These are phyloP conservation scores for Exophiala alcalophila DNA, from an alignment of 2,329 filamentous ascomycete genomes.

Conservation along the genomic window DNA sequence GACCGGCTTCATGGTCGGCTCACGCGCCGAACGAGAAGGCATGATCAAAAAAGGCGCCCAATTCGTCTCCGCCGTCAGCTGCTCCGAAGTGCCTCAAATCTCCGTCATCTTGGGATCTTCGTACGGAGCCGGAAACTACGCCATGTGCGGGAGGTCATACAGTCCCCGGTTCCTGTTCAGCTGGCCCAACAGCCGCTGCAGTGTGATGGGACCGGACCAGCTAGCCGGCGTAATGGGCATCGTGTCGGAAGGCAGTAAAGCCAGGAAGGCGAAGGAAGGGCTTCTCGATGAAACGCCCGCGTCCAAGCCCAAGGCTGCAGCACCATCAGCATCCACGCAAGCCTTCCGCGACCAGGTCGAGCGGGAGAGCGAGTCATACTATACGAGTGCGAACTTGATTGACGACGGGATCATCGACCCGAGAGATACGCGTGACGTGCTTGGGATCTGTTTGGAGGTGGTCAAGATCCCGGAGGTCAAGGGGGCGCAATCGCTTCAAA, in stretches of 20 bases:
- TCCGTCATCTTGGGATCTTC: conserved; percentile 45
- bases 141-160: conserved; percentile 46
- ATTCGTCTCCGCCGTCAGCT: conserved; percentile 45
- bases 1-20: conserved; percentile 49
- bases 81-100: conserved; percentile 46
- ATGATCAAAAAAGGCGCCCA: conserved; percentile 48
- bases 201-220: conserved; percentile 44
- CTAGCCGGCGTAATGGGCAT: conserved; percentile 42
- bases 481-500: no score
- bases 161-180: conserved; percentile 44
- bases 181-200: conserved; percentile 41
- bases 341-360: not conserved
- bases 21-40: conserved; percentile 43
- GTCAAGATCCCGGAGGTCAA: not conserved
- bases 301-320: no score
- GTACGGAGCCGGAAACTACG: conserved; percentile 48
- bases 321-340: not conserved
- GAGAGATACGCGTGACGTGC: not conserved
- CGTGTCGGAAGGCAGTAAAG: no score
- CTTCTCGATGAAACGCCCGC: no score
- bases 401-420: conserved; percentile 2
- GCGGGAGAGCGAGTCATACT: not conserved
- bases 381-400: not conserved
- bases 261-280: no score
- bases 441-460: not conserved